phyloP scores from a whole-genome alignment of 108 stramenopile species.

The Epithemia pelagica region DNA sequence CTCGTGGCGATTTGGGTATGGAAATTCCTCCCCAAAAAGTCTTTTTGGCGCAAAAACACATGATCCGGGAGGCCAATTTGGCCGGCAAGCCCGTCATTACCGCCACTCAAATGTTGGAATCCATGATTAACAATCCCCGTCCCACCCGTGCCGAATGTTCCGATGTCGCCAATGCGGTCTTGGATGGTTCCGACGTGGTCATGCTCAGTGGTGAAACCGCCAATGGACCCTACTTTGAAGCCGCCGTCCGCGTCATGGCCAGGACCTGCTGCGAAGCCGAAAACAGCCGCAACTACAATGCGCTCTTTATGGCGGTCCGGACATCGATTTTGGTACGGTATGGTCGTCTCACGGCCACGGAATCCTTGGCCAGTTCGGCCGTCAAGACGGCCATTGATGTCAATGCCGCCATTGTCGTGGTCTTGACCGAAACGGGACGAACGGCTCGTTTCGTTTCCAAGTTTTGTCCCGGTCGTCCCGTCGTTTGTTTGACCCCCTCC shows the following conservation, averaged over 20 bases:
- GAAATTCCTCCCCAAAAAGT: constrained; percentile 95
- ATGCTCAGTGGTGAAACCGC: constrained; percentile 90
- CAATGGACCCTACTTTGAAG: constrained; percentile 83
- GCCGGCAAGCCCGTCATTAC: constrained; percentile 91
- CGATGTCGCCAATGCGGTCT: constrained; percentile 98
- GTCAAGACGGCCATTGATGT: constrained; percentile 92
- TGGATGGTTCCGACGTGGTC: constrained; percentile 26
- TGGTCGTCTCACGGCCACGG: constrained; percentile 50
- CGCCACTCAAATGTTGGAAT: constrained; percentile 97
- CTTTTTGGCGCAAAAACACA: constrained; percentile 74
- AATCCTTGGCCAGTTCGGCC: constrained; percentile 87
- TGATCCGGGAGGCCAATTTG: constrained; percentile 90
- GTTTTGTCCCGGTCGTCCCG: constrained; percentile 86
- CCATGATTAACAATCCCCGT: constrained; percentile 96
- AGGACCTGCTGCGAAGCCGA: constrained; percentile 87
- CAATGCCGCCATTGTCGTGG: constrained; percentile 77
- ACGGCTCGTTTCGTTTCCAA: constrained; percentile 91
- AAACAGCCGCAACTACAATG: constrained; percentile 54
- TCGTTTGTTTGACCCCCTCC: constrained; percentile 75
- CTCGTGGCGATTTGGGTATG: constrained; percentile 97
- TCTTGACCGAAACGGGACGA: constrained; percentile 84
- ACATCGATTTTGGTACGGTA: constrained; percentile 56
- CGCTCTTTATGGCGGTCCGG: constrained; percentile 67
- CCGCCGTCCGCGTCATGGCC: constrained; percentile 89
- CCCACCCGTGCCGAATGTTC: constrained; percentile 99